A percentile compares a stretch with the other conserved stretches of the same genome.
Conservation (phyloP, 176 grass and related monocot genomes). For the Musa itinerans region DNA sequence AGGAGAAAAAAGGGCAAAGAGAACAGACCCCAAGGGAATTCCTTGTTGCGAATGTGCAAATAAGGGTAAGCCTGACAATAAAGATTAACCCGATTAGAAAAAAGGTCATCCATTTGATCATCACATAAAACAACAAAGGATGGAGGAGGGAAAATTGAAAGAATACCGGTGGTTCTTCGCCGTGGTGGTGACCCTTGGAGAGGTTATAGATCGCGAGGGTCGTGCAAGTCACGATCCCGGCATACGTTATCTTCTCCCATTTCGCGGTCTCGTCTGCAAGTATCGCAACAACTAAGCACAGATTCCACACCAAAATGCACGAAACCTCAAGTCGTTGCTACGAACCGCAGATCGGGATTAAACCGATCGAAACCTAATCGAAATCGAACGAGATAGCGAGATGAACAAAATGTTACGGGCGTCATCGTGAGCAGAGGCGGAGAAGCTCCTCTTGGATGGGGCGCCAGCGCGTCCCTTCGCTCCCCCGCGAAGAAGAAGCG, state of each 20-base stretch:
- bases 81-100: not conserved
- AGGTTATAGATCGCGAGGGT: constrained; percentile 43
- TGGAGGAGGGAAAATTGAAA: not conserved
- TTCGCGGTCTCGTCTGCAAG: constrained; percentile 40
- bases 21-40: constrained; percentile 18
- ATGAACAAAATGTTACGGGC: constrained; percentile 13
- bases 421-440: constrained; percentile 48
- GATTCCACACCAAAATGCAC: not conserved
- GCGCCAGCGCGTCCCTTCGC: not conserved
- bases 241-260: constrained; percentile 51
- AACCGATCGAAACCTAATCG: not conserved
- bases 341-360: not conserved
- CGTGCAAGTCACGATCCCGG: constrained; percentile 39
- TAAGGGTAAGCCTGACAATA: constrained; percentile 5
- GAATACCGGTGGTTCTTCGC: constrained; percentile 33
- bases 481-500: constrained; percentile 9
- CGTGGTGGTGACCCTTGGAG: constrained; percentile 39
- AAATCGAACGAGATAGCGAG: not conserved
- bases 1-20: not conserved
- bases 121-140: not conserved
- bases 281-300: not conserved
- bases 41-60: constrained; percentile 17
- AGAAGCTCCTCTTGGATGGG: constrained; percentile 19
- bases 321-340: not conserved
- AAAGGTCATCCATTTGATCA: not conserved